phyloP scores from a whole-genome alignment of 345 rosid species.

The Eucalyptus curtisii region DNA sequence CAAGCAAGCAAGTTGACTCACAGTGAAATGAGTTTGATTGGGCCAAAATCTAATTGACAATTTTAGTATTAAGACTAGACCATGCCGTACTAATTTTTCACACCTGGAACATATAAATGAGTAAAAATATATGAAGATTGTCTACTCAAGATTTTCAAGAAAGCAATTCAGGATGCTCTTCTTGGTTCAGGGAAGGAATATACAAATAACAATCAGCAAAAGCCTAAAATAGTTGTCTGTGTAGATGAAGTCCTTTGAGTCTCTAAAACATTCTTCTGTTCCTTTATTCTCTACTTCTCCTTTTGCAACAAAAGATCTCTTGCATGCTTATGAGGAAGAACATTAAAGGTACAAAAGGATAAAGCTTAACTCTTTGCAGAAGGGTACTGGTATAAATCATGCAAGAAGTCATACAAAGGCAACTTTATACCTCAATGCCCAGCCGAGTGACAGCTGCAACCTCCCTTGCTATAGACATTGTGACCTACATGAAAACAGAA shows the following conservation, averaged over 20 bases:
- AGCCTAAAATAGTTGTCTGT: neutral
- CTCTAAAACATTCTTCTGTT: neutral
- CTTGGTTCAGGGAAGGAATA: neutral
- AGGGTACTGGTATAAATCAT: neutral
- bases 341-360: neutral
- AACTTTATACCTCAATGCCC: slow-evolving; percentile 61
- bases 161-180: neutral
- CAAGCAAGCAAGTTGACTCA: neutral
- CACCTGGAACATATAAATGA: neutral
- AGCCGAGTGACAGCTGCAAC: slow-evolving; percentile 84
- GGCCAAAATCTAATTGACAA: neutral
- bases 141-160: neutral
- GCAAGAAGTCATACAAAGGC: neutral
- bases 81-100: neutral
- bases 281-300: neutral
- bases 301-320: neutral
- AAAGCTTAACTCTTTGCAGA: neutral
- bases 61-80: neutral
- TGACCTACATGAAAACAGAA: slow-evolving; percentile 30
- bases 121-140: neutral
- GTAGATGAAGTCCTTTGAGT: neutral
- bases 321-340: neutral
- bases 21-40: neutral
- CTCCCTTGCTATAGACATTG: slow-evolving; percentile 95
- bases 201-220: neutral